phyloP scores from a whole-genome alignment of 768 basidiomycete genomes.

The Suillus subluteus region DNA sequence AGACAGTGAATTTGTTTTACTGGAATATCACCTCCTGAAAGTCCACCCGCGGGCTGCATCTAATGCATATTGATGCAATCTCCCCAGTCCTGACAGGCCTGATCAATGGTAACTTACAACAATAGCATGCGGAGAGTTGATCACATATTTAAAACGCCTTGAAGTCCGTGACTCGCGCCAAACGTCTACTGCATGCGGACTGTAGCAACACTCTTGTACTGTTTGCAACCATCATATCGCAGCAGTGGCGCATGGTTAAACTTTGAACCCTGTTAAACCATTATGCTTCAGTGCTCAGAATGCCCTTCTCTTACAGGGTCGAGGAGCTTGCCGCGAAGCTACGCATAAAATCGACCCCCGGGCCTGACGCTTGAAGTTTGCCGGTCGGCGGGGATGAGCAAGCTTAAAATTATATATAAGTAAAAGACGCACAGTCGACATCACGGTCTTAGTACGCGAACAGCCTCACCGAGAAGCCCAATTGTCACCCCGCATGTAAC shows the following conservation, averaged over 20 bases:
- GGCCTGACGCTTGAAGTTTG: not conserved
- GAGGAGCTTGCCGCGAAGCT: slow-evolving; percentile 1
- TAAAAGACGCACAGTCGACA: not conserved
- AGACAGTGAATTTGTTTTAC: not conserved
- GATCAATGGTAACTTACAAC: not conserved
- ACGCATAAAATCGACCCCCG: not conserved
- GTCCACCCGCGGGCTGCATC: not conserved
- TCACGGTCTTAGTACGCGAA: not conserved
- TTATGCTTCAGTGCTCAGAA: not conserved
- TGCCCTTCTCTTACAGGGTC: not conserved
- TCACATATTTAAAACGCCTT: not conserved
- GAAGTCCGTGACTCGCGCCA: not conserved
- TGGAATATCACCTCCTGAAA: not conserved
- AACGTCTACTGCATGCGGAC: not conserved
- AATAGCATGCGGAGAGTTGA: not conserved
- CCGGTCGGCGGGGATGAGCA: slow-evolving; percentile 4
- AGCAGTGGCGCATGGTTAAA: not conserved
- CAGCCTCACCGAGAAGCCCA: slow-evolving; percentile 2
- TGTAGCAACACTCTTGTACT: not conserved
- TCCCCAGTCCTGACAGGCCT: too few relatives aligned
- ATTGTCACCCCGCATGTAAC: not conserved
- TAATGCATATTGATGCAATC: not conserved
- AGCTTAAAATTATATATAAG: slow-evolving; percentile 3
- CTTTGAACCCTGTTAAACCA: slow-evolving; percentile 1
- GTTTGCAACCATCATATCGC: not conserved